A percentile compares a stretch with the other conserved stretches of the same genome.
These are phyloP conservation scores for Lupinus albus DNA, from an alignment of 306 rosid genomes.

Conservation along the genomic window DNA sequence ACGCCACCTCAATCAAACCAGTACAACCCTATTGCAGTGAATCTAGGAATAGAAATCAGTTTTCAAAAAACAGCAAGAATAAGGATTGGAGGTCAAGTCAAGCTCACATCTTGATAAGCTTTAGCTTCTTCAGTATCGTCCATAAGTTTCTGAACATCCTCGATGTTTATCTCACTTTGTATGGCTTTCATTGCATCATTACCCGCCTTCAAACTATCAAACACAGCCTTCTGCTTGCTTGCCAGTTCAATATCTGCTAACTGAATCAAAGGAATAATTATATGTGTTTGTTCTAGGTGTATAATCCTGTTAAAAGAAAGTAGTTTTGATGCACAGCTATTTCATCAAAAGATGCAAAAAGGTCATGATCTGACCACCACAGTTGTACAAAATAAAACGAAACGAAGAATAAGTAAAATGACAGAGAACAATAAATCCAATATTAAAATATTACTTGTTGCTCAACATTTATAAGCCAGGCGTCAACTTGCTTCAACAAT, in stretches of 20 bases:
- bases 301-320: constrained; percentile 22
- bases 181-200: constrained; percentile 81
- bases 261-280: constrained; percentile 52
- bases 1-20: constrained; percentile 17
- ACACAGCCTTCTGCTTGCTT: constrained; percentile 92
- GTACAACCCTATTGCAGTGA: constrained; percentile 19
- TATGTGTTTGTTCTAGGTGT: constrained; percentile 5
- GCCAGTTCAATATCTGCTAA: constrained; percentile 91
- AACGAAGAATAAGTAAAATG: neutral
- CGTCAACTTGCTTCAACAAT: constrained; percentile 88
- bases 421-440: neutral
- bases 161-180: constrained; percentile 92
- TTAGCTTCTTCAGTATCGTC: constrained; percentile 93
- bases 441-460: constrained; percentile 68
- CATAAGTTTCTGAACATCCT: constrained; percentile 91
- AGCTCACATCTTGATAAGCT: constrained; percentile 96
- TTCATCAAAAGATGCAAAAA: constrained; percentile 33
- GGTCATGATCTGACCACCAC: neutral
- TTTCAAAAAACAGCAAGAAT: constrained; percentile 29
- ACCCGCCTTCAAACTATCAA: constrained; percentile 94
- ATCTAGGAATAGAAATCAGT: constrained; percentile 15
- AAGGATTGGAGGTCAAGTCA: constrained; percentile 30
- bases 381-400: neutral
- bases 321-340: neutral
- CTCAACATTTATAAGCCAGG: constrained; percentile 94